Conservation (phyloP, 2,329 filamentous ascomycete genomes). For the Sporothrix pallida region DNA sequence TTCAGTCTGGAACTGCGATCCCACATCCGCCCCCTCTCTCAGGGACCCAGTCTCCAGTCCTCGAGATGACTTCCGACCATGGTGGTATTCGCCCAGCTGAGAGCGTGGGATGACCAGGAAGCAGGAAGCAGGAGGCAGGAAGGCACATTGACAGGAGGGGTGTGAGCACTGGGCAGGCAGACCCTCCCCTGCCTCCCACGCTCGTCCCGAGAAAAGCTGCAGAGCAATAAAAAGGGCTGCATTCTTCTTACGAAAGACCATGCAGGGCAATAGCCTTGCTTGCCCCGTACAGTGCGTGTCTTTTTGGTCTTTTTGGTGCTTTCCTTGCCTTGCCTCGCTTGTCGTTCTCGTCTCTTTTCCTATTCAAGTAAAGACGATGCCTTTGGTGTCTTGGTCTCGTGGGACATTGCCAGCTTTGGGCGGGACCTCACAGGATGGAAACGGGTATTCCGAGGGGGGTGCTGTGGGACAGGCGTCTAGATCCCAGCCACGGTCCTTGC, state of each 20-base stretch:
- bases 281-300: conserved; percentile 20
- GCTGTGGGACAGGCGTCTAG: neutral
- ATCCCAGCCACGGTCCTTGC: neutral
- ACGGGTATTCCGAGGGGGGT: neutral
- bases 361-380: neutral
- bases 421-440: neutral
- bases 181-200: neutral
- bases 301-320: neutral
- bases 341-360: neutral
- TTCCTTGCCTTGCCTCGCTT: neutral
- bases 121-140: no score
- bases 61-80: no score
- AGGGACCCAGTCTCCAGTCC: no score
- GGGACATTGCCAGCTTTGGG: neutral
- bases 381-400: neutral
- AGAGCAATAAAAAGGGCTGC: neutral
- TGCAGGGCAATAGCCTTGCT: neutral
- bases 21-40: no score
- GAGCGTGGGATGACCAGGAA: no score
- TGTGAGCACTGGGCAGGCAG: no score
- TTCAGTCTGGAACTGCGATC: no score
- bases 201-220: neutral
- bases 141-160: no score
- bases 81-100: no score
- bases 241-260: conserved; percentile 23